phyloP scores from a whole-genome alignment of 129 eudicot genomes.

The Saposhnikovia divaricata region DNA sequence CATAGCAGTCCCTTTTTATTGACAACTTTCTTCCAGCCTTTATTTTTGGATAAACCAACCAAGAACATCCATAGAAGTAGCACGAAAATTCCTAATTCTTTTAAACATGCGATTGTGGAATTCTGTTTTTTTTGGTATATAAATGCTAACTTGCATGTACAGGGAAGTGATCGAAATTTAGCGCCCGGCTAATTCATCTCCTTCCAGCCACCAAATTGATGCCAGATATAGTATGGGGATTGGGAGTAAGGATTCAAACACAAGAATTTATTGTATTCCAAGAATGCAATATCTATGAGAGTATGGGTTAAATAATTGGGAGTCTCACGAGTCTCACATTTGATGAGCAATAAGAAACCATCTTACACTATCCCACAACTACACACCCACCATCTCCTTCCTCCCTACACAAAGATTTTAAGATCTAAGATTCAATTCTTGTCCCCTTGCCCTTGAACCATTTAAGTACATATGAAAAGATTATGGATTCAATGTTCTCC shows the following conservation, averaged over 20 bases:
- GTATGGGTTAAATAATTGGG: not conserved
- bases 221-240: not conserved
- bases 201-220: not conserved
- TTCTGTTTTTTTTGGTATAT: not conserved
- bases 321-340: too few relatives aligned
- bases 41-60: not conserved
- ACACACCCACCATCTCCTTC: not conserved
- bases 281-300: not conserved
- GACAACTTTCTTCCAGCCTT: not conserved
- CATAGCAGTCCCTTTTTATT: not conserved
- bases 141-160: not conserved
- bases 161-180: not conserved
- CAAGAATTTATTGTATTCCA: too few relatives aligned
- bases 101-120: not conserved
- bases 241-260: not conserved
- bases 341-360: not conserved
- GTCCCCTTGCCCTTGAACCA: not conserved
- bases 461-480: not conserved
- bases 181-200: not conserved
- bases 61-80: not conserved
- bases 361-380: not conserved
- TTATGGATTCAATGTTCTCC: not conserved
- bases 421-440: not conserved
- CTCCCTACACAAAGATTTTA: not conserved
- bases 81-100: not conserved